Evolutionary conservation across 108 stramenopile species (phyloP).

Genomic region (Skeletonema tropicum): DNA sequence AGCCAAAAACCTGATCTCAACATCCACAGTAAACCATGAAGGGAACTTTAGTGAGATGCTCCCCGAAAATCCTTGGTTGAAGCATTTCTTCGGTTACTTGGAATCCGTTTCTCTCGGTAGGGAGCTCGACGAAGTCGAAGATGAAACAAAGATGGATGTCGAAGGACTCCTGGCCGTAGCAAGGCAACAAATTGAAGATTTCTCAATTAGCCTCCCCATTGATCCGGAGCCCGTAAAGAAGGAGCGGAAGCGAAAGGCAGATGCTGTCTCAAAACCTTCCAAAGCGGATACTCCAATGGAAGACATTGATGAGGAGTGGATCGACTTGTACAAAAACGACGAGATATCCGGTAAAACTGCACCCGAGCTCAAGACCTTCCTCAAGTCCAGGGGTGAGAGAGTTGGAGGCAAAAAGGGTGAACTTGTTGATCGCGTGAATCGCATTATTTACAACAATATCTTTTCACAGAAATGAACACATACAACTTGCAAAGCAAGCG

Average conservation of each 20-base stretch:
- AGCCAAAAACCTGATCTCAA: slow-evolving; percentile 58
- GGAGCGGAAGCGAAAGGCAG: slow-evolving; percentile 49
- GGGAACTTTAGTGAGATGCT: slow-evolving; percentile 48
- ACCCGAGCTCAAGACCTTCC: slow-evolving; percentile 60
- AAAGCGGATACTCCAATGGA: slow-evolving; percentile 27
- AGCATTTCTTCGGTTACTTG: slow-evolving; percentile 67
- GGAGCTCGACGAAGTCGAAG: slow-evolving; percentile 37
- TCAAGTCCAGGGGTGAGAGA: slow-evolving; percentile 64
- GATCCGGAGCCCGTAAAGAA: slow-evolving; percentile 40
- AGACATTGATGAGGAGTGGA: slow-evolving; percentile 63
- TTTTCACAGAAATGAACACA: slow-evolving; percentile 1
- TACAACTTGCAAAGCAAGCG: background rate
- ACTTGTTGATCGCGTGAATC: slow-evolving; percentile 57
- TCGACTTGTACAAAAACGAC: slow-evolving; percentile 47
- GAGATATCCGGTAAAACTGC: slow-evolving; percentile 45
- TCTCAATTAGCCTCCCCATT: slow-evolving; percentile 54
- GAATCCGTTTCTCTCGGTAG: slow-evolving; percentile 65
- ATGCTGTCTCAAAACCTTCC: background rate
- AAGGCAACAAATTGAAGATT: slow-evolving; percentile 55
- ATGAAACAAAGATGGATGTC: slow-evolving; percentile 49
- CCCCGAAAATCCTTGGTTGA: slow-evolving; percentile 68
- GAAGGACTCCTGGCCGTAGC: slow-evolving; percentile 45
- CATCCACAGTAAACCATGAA: slow-evolving; percentile 47
- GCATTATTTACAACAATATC: slow-evolving; percentile 21
- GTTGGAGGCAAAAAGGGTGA: slow-evolving; percentile 64